Evolutionary conservation across 345 rosid species (phyloP).

Genomic region (Eucalyptus rudis): DNA sequence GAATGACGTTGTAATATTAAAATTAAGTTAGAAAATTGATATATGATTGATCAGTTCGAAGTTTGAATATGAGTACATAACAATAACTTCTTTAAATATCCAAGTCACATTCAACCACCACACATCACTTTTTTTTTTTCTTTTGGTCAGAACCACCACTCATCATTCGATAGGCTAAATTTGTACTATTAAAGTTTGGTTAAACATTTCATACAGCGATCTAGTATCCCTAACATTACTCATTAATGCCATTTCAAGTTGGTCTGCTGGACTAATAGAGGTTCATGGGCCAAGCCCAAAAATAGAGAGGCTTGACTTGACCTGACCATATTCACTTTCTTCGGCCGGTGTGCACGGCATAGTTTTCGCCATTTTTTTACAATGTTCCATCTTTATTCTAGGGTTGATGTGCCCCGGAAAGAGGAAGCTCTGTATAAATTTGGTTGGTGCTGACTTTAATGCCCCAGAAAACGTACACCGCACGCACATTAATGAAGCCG

Average conservation of each 20-base stretch:
- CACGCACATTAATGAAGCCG: not conserved
- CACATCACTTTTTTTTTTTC: not conserved
- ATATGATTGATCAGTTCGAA: not conserved
- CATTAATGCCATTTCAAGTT: not conserved
- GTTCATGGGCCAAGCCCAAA: not conserved
- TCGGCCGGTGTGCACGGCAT: not conserved
- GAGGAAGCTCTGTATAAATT: not conserved
- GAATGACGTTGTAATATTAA: not conserved
- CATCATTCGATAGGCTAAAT: not conserved
- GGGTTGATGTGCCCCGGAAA: not conserved
- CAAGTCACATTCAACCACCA: not conserved
- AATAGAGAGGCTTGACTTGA: not conserved
- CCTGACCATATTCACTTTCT: not conserved
- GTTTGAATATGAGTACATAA: not conserved
- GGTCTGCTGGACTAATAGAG: not conserved
- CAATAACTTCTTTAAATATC: not conserved
- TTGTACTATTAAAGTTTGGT: not conserved
- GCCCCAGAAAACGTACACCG: not conserved
- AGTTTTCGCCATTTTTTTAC: not conserved
- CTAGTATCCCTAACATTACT: not conserved
- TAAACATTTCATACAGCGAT: not conserved
- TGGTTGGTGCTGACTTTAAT: not conserved
- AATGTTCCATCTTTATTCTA: not conserved
- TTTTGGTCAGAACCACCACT: not conserved
- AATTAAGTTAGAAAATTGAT: not conserved